Evolutionary conservation across 345 rosid genomes (phyloP).

Genomic region (Gossypium ekmanianum): DNA sequence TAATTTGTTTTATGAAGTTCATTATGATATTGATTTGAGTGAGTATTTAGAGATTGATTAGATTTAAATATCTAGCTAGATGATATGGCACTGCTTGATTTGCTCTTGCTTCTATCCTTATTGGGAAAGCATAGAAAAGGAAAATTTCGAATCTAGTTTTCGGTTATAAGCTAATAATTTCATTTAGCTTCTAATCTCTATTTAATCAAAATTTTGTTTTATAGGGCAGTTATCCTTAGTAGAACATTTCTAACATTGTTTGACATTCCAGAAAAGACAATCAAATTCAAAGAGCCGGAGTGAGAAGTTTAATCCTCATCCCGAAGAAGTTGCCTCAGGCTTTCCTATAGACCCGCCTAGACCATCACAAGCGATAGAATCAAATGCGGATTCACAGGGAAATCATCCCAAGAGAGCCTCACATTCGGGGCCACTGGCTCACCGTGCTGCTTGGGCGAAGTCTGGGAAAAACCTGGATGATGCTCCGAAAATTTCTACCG

Average conservation of each 20-base stretch:
- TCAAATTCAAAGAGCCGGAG: conserved; percentile 79
- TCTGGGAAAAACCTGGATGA: conserved; percentile 58
- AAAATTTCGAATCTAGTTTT: no score
- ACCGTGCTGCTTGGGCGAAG: conserved; percentile 76
- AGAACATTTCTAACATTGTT: background rate
- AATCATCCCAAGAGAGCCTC: conserved; percentile 77
- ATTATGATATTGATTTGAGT: no score
- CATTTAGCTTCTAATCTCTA: background rate
- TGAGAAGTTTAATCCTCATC: conserved; percentile 96
- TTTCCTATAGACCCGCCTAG: conserved; percentile 98
- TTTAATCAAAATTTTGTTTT: background rate
- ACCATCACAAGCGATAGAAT: conserved; percentile 67
- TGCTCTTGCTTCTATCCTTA: no score
- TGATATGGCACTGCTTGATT: no score
- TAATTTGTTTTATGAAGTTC: no score
- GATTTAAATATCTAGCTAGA: no score
- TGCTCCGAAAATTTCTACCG: conserved; percentile 52
- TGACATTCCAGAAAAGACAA: conserved; percentile 70
- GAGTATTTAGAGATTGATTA: no score
- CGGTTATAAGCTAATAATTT: background rate
- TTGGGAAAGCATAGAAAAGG: no score
- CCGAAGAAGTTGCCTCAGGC: conserved; percentile 98
- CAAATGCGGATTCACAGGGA: conserved; percentile 56
- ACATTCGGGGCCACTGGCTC: conserved; percentile 89
- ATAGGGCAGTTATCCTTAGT: background rate